Percentiles rank a stretch among this genome's conserved stretches.
These are phyloP conservation scores for Gyrodon lividus DNA, from an alignment of 768 basidiomycete species.

Conservation along the genomic window DNA sequence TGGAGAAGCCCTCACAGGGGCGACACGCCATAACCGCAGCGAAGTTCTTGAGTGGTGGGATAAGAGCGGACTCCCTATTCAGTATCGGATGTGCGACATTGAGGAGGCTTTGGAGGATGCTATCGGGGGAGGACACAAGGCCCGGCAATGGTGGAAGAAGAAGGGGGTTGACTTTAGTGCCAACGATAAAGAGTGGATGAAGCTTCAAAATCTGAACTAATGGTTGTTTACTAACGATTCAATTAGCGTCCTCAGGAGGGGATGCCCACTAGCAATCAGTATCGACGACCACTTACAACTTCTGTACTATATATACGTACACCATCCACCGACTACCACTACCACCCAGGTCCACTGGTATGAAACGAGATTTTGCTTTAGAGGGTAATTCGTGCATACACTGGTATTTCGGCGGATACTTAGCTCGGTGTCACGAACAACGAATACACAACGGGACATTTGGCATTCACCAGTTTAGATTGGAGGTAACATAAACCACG, in stretches of 20 bases:
- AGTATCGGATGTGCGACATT: conserved; percentile 88
- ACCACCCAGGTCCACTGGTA: not conserved
- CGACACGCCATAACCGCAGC: conserved; percentile 78
- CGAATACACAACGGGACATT: too few relatives aligned
- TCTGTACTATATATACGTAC: conserved; percentile 1
- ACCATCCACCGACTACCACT: conserved; percentile 1
- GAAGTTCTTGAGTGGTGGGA: conserved; percentile 91
- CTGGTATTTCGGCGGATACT: conserved; percentile 1
- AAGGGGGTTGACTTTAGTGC: conserved; percentile 84
- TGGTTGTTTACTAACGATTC: not conserved
- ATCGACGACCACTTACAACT: not conserved
- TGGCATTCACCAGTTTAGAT: not conserved
- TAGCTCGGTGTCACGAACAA: too few relatives aligned
- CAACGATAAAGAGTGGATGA: conserved; percentile 87
- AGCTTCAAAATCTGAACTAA: conserved; percentile 72
- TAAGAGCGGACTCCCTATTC: conserved; percentile 70
- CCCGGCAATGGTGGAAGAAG: conserved; percentile 75
- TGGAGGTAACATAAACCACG: not conserved
- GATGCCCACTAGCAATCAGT: not conserved
- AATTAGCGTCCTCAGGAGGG: not conserved
- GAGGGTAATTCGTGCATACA: conserved; percentile 7
- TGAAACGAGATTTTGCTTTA: conserved; percentile 2
- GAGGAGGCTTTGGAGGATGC: conserved; percentile 90
- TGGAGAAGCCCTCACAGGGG: conserved; percentile 74
- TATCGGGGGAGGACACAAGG: conserved; percentile 73